Evolutionary conservation across 768 basidiomycete species (phyloP).

Genomic region (Lentinula raphanica): DNA sequence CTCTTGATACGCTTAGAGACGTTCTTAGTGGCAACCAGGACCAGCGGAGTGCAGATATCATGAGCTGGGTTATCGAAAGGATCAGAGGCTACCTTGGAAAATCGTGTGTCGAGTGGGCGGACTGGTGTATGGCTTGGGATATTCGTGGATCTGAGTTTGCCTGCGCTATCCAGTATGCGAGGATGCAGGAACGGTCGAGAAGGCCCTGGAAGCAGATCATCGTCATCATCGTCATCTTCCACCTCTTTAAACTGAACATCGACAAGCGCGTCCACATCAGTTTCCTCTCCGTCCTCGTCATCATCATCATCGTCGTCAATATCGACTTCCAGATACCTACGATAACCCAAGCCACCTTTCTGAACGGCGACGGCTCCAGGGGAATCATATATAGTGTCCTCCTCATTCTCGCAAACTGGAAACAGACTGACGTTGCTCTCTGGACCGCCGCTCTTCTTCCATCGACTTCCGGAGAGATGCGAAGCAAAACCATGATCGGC

Average conservation of each 20-base stretch:
- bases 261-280: background rate
- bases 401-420: conserved; percentile 3
- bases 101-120: background rate
- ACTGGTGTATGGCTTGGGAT: too few relatives aligned
- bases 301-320: conserved; percentile 3
- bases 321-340: background rate
- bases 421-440: background rate
- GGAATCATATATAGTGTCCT: background rate
- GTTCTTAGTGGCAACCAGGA: background rate
- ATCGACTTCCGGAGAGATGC: background rate
- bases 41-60: background rate
- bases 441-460: background rate
- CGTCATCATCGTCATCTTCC: background rate
- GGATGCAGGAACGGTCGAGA: background rate
- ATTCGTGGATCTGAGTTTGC: background rate
- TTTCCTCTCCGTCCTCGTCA: conserved; percentile 3
- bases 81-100: background rate
- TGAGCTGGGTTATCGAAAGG: background rate
- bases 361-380: background rate
- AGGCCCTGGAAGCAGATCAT: background rate
- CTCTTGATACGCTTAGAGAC: background rate
- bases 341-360: background rate
- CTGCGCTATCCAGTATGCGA: too few relatives aligned
- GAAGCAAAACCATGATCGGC: background rate
- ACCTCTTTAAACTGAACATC: background rate